Conservation (phyloP, 2,329 filamentous ascomycete species). For the Trichophyton verrucosum region DNA sequence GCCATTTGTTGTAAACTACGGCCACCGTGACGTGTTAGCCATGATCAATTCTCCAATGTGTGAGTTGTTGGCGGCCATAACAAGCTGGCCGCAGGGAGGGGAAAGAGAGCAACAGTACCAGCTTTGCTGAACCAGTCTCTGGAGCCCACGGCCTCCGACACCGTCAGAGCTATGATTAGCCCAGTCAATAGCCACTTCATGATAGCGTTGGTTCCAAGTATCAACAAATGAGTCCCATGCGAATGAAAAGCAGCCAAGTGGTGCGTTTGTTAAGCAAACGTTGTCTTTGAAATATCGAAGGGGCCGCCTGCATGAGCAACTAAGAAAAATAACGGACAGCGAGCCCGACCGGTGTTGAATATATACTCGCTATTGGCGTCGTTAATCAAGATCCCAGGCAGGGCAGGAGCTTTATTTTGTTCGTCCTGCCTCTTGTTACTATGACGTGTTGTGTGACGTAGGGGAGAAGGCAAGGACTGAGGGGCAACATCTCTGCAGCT, state of each 20-base stretch:
- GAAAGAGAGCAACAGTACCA: slow-evolving; percentile 42
- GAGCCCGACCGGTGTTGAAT: neutral
- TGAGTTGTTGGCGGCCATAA: neutral
- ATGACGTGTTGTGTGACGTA: slow-evolving; percentile 14
- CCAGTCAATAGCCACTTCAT: slow-evolving; percentile 70
- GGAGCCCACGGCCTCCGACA: slow-evolving; percentile 52
- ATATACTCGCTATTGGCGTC: neutral
- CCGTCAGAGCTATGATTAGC: slow-evolving; percentile 59
- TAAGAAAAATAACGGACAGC: neutral
- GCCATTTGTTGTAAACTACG: slow-evolving; percentile 95
- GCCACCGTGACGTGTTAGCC: slow-evolving; percentile 11
- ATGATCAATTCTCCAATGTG: neutral
- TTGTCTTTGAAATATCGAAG: neutral
- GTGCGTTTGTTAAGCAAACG: neutral
- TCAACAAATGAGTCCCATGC: neutral
- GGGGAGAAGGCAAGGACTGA: neutral
- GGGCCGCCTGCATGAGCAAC: neutral
- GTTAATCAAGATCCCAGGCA: neutral
- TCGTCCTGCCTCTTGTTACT: neutral
- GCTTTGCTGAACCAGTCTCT: slow-evolving; percentile 79
- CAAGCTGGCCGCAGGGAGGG: neutral
- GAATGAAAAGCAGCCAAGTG: neutral
- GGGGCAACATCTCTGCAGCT: neutral
- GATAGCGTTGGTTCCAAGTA: slow-evolving; percentile 18
- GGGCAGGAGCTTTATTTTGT: neutral